These are phyloP conservation scores for Laguncularia racemosa DNA, from an alignment of 345 rosid genomes.

Conservation along the genomic window DNA sequence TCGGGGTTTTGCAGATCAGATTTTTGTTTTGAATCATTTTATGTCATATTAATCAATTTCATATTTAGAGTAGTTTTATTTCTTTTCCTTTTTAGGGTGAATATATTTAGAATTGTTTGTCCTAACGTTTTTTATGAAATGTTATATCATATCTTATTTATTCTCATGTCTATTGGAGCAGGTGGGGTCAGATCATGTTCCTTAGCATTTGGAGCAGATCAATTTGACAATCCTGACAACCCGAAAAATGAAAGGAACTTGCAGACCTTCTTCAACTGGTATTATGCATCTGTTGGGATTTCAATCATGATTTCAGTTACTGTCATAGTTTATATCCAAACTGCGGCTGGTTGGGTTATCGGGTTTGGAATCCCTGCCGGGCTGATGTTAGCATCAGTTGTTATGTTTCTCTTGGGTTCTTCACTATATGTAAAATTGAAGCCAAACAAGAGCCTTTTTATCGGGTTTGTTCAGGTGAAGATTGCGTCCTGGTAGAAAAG, in stretches of 20 bases:
- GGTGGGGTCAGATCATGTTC: slow-evolving; percentile 51
- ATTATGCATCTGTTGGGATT: slow-evolving; percentile 40
- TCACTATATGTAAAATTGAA: slow-evolving; percentile 28
- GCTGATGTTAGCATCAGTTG: slow-evolving; percentile 28
- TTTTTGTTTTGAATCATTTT: too few relatives aligned
- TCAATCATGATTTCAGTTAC: slow-evolving; percentile 27
- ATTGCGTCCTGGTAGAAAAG: slow-evolving; percentile 31
- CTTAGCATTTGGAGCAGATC: slow-evolving; percentile 53
- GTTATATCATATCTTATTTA: too few relatives aligned
- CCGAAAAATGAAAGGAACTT: slow-evolving; percentile 27
- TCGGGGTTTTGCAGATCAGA: too few relatives aligned
- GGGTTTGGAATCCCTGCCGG: slow-evolving; percentile 47
- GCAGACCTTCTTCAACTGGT: slow-evolving; percentile 53
- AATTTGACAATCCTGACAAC: slow-evolving; percentile 32
- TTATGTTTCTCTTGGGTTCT: slow-evolving; percentile 33
- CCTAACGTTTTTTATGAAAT: too few relatives aligned
- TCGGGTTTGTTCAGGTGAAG: slow-evolving; percentile 32
- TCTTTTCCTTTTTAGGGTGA: too few relatives aligned
- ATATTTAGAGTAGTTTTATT: too few relatives aligned
- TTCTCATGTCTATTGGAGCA: slow-evolving; percentile 35
- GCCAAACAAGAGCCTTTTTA: slow-evolving; percentile 33
- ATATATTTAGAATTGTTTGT: too few relatives aligned
- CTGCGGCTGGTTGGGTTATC: slow-evolving; percentile 34
- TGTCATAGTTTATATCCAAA: slow-evolving; percentile 38
- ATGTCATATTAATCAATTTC: too few relatives aligned